Conservation (phyloP, 495 filamentous ascomycete species). For the Xanthoparmelia taractica region DNA sequence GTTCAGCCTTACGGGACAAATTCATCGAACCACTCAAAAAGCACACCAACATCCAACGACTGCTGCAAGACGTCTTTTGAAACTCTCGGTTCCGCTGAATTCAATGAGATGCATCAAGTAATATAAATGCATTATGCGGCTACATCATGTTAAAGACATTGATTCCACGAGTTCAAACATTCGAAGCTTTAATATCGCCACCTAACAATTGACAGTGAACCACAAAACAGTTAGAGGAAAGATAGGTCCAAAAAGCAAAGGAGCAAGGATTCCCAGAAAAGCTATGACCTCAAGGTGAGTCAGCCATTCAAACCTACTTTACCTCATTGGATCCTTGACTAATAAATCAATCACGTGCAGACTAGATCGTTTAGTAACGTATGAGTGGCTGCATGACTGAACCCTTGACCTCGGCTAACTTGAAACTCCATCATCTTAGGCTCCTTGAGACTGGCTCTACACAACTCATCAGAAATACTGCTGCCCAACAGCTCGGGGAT, state of each 20-base stretch:
- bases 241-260: too few species aligned
- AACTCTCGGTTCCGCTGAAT: too few species aligned
- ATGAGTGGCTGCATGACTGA: slow-evolving; percentile 39
- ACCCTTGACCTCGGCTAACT: slow-evolving; percentile 10
- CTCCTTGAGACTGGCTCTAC: slow-evolving; percentile 95
- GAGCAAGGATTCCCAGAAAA: too few species aligned
- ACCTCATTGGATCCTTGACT: slow-evolving; percentile 13
- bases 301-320: not conserved
- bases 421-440: slow-evolving; percentile 44
- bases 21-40: not conserved
- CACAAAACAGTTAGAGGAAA: too few species aligned
- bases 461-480: slow-evolving; percentile 86
- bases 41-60: not conserved
- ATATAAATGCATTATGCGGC: not conserved
- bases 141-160: slow-evolving; percentile 3
- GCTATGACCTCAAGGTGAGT: slow-evolving; percentile 51
- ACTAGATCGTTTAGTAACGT: slow-evolving; percentile 91
- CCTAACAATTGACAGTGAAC: too few species aligned
- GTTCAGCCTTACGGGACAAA: not conserved
- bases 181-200: not conserved
- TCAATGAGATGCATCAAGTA: not conserved
- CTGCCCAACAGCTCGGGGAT: slow-evolving; percentile 91
- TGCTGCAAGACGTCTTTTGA: not conserved
- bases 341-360: slow-evolving; percentile 40
- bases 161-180: not conserved